Evolutionary conservation across 176 grass and related monocot species (phyloP).

Genomic region (Ensete ventricosum): DNA sequence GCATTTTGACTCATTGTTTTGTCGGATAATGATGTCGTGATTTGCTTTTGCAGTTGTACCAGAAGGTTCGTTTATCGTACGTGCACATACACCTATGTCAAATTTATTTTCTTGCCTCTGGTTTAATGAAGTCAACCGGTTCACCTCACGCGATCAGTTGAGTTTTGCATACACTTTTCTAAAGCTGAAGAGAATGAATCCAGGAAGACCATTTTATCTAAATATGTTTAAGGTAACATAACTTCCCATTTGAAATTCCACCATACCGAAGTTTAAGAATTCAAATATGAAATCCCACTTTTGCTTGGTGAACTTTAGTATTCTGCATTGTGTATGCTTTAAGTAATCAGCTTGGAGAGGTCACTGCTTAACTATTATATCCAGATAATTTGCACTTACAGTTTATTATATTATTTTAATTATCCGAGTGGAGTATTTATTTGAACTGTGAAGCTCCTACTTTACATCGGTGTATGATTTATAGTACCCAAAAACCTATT

Average conservation of each 20-base stretch:
- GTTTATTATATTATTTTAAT: not conserved
- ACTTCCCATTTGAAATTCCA: not conserved
- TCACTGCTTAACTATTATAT: not conserved
- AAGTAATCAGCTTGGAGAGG: not conserved
- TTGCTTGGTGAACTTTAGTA: not conserved
- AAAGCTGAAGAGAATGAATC: constrained; percentile 74
- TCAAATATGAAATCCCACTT: not conserved
- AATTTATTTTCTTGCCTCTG: constrained; percentile 98
- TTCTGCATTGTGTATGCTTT: not conserved
- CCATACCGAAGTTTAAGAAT: not conserved
- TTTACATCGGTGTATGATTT: no score
- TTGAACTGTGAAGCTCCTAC: not conserved
- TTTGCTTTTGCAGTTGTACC: constrained; percentile 72
- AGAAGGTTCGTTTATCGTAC: constrained; percentile 88
- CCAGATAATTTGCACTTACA: not conserved
- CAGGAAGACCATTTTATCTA: constrained; percentile 49
- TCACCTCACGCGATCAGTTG: constrained; percentile 78
- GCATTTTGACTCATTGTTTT: constrained; percentile 8
- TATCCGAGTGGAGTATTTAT: not conserved
- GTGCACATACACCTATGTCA: constrained; percentile 77
- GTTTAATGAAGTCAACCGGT: constrained; percentile 81
- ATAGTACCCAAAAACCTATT: no score
- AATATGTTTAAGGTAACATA: constrained; percentile 85
- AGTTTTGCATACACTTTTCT: constrained; percentile 84
- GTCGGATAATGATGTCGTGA: not conserved